These are phyloP conservation scores for Cladorrhinum sp. DNA, from an alignment of 2,329 filamentous ascomycete species.

Conservation along the genomic window DNA sequence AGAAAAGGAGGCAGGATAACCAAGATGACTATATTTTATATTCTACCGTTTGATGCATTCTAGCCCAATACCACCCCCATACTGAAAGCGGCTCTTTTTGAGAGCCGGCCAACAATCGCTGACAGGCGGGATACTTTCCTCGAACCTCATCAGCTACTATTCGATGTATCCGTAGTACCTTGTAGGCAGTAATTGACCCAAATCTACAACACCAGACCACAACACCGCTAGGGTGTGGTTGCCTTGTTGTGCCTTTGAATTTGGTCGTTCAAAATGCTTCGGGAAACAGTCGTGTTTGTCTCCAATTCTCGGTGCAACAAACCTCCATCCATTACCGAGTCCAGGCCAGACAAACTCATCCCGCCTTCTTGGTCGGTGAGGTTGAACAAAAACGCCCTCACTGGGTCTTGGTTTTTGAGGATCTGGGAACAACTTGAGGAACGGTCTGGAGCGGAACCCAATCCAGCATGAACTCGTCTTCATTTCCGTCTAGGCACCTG, in stretches of 20 bases:
- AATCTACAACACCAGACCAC: neutral
- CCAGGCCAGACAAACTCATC: neutral
- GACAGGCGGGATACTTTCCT: neutral
- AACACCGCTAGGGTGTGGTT: neutral
- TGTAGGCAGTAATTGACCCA: neutral
- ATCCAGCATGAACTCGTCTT: slow-evolving; percentile 66
- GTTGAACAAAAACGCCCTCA: slow-evolving; percentile 14
- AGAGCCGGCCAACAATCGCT: neutral
- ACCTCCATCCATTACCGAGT: neutral
- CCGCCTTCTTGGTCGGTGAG: neutral
- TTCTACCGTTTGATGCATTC: neutral
- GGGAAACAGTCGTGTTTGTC: neutral
- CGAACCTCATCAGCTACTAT: neutral
- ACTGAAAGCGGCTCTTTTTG: neutral
- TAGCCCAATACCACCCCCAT: slow-evolving; percentile 2
- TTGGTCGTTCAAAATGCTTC: neutral
- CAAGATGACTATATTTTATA: neutral
- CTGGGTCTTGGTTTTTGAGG: slow-evolving; percentile 27
- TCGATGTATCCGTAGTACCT: neutral
- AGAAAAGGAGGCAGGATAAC: neutral
- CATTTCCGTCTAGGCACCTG: slow-evolving; percentile 68
- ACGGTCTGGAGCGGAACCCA: slow-evolving; percentile 64
- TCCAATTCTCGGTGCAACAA: neutral
- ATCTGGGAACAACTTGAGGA: slow-evolving; percentile 44
- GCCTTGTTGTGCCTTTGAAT: neutral